Conservation (phyloP, 2,329 filamentous ascomycete genomes). For the Colletotrichum somersetense region DNA sequence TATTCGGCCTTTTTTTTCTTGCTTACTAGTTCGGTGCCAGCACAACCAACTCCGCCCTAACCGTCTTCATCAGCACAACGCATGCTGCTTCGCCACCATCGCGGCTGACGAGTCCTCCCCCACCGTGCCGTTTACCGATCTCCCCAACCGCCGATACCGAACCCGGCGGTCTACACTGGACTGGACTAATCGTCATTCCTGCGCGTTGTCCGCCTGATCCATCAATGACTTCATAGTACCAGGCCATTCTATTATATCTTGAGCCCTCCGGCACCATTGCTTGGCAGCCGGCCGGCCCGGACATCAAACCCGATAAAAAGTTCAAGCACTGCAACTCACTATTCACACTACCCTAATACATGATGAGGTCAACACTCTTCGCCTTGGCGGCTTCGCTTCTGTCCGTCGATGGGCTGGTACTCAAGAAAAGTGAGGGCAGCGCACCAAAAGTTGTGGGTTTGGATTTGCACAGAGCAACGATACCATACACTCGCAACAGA, state of each 20-base stretch:
- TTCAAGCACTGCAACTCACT: not conserved
- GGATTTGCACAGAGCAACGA: slow-evolving; percentile 55
- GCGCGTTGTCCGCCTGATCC: slow-evolving; percentile 2
- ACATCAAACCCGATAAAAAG: not conserved
- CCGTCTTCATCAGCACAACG: slow-evolving; percentile 26
- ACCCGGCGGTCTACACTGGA: slow-evolving; percentile 15
- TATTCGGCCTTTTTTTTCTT: slow-evolving; percentile 3
- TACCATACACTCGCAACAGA: slow-evolving; percentile 39
- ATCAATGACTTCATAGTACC: slow-evolving; percentile 40
- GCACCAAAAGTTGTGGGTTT: slow-evolving; percentile 61
- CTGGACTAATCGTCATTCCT: not conserved
- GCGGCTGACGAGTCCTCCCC: slow-evolving; percentile 39
- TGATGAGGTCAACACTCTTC: slow-evolving; percentile 54
- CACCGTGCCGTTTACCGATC: slow-evolving; percentile 24
- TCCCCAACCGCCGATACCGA: slow-evolving; percentile 4
- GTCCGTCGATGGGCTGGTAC: slow-evolving; percentile 46
- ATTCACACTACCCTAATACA: slow-evolving; percentile 2
- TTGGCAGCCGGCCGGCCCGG: slow-evolving; percentile 13
- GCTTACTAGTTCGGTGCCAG: slow-evolving; percentile 18
- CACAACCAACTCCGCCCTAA: slow-evolving; percentile 20
- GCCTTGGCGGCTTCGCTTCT: slow-evolving; percentile 49
- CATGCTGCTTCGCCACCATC: slow-evolving; percentile 40
- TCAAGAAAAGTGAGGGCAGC: slow-evolving; percentile 49
- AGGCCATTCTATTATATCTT: slow-evolving; percentile 22
- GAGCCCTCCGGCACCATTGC: slow-evolving; percentile 12